Evolutionary conservation across 108 stramenopile species (phyloP).

Genomic region (Aureococcus anophagefferens): DNA sequence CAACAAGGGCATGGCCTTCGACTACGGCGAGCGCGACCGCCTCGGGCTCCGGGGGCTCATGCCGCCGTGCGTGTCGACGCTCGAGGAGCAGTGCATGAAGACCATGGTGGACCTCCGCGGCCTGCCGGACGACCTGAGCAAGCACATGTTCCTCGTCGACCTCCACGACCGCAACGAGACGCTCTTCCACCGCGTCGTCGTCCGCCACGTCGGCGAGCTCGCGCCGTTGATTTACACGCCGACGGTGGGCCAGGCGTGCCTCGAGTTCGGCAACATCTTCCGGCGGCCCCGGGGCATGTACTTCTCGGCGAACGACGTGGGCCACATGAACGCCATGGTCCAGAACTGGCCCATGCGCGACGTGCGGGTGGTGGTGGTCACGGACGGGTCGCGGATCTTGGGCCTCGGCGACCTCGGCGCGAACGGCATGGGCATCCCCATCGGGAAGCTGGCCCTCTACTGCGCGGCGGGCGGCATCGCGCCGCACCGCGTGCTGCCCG

Average conservation of each 20-base stretch:
- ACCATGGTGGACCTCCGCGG: conserved; percentile 52
- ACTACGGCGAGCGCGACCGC: conserved; percentile 73
- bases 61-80: conserved; percentile 54
- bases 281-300: conserved; percentile 89
- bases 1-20: conserved; percentile 79
- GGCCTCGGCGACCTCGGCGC: conserved; percentile 93
- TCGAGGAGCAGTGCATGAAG: conserved; percentile 56
- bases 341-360: conserved; percentile 93
- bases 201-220: conserved; percentile 87
- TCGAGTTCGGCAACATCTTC: conserved; percentile 62
- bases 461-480: conserved; percentile 95
- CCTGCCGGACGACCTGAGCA: conserved; percentile 64
- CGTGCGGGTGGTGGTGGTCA: conserved; percentile 91
- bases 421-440: conserved; percentile 91
- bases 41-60: conserved; percentile 71
- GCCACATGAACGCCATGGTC: conserved; percentile 84
- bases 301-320: conserved; percentile 73
- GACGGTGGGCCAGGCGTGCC: conserved; percentile 93
- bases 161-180: conserved; percentile 93
- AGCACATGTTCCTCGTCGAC: conserved; percentile 78
- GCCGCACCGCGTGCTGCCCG: conserved; percentile 87
- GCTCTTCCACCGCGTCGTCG: conserved; percentile 83
- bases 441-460: conserved; percentile 85
- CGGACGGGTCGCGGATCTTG: conserved; percentile 86
- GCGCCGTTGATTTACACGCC: conserved; percentile 97